These are phyloP conservation scores for Neurospora tetraspora DNA, from an alignment of 495 filamentous ascomycete genomes.

Conservation along the genomic window DNA sequence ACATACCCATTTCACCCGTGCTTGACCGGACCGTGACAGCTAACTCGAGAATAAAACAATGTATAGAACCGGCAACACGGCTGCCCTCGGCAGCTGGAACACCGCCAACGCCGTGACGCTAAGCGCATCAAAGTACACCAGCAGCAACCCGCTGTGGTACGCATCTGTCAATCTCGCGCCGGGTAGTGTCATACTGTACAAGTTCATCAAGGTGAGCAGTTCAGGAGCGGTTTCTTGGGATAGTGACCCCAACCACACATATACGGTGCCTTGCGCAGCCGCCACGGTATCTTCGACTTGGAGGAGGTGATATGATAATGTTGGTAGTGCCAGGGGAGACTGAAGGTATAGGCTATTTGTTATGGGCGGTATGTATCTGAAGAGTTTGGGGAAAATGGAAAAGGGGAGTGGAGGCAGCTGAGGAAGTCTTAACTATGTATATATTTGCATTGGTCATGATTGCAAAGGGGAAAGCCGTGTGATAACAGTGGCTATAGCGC, in stretches of 20 bases:
- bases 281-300: conserved; percentile 11
- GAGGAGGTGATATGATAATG: conserved; percentile 1
- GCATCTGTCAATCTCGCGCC: conserved; percentile 39
- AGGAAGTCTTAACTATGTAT: neutral
- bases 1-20: neutral
- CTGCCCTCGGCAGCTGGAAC: conserved; percentile 49
- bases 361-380: neutral
- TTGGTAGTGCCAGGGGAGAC: neutral
- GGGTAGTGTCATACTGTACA: conserved; percentile 50
- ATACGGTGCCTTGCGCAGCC: conserved; percentile 38
- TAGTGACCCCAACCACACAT: conserved; percentile 50
- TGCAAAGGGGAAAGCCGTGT: neutral
- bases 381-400: neutral
- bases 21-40: neutral
- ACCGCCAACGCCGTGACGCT: conserved; percentile 40
- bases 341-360: neutral
- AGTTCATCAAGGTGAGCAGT: conserved; percentile 52
- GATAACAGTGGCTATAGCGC: neutral
- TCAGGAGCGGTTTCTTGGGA: conserved; percentile 54
- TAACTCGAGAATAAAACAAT: neutral
- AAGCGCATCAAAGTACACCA: conserved; percentile 44
- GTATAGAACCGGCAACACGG: conserved; percentile 37
- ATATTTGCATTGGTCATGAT: neutral
- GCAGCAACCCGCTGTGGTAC: conserved; percentile 48
- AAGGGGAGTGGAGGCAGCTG: neutral